Base-by-base conservation (phyloP, 2,329 filamentous ascomycete genomes). In the Aspergillus caelatus region DNA sequence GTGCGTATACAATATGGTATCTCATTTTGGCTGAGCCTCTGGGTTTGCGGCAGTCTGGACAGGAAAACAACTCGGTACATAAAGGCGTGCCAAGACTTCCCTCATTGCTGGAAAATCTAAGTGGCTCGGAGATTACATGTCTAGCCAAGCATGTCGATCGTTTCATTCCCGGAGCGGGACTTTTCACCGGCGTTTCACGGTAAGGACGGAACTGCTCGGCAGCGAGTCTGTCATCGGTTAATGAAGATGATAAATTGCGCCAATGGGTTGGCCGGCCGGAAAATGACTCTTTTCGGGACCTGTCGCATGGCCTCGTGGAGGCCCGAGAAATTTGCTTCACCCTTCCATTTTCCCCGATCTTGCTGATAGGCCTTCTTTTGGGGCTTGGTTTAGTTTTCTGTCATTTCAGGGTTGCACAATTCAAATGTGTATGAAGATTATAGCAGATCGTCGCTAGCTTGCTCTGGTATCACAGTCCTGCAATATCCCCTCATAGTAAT, bases 51-150 rank as follows among this genome's bases (percentile, higher is more conserved):
- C 19, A 53, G 11, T 14, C 8, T 11, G 0, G 12, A 34, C 8
- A 36, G 30, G 2, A 23, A 36, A 36, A 14, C 16, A 8, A 6
- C 9, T 21, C 10, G 30, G 19, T 36, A 21, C 12, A 54, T 54
- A 54, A 34, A 54, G n/a, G 2, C 16, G 0, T 4, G 30, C 52
- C 32, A 36, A 54, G 52, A 36, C 32, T 14, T 36, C n/a, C n/a
- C n/a, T 54, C n/a, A 66, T 66, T 66, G 64, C 58, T 57, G 64
- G 64, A 62, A 60, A 66, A 62, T 58, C 19, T 48, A 48, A 23
- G 45, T 23, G 16, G 26, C 26, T 23, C 58, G 56, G 59, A 57
- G 52, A 57, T 59, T 65, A 54, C 32, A 41, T 59, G 30, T 34
- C 43, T 12, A 57, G 64, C 62, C 61, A 62, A 64, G 64, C 21